phyloP scores from a whole-genome alignment of 2,329 filamentous ascomycete genomes.

The Fusarium subtropicale region DNA sequence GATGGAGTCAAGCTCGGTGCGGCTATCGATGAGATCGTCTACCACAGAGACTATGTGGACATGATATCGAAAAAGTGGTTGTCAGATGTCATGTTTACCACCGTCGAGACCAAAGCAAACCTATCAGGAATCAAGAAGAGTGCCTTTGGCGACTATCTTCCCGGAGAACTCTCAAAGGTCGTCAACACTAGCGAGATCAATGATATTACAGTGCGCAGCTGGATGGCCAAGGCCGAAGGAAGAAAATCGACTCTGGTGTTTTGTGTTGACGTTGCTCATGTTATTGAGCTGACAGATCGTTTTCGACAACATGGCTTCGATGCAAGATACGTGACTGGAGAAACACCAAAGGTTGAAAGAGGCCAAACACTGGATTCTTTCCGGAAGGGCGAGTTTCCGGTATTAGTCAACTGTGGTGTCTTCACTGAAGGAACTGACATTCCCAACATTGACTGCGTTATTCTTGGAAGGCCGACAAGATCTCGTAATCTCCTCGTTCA shows the following conservation, averaged over 20 bases:
- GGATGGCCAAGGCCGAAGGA: constrained; percentile 79
- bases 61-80: constrained; percentile 91
- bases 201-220: constrained; percentile 84
- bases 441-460: constrained; percentile 93
- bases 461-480: constrained; percentile 87
- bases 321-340: constrained; percentile 86
- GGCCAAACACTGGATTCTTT: constrained; percentile 80
- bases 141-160: constrained; percentile 78
- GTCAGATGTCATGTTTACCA: constrained; percentile 92
- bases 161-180: constrained; percentile 78
- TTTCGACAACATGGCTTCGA: constrained; percentile 85
- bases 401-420: constrained; percentile 93
- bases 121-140: constrained; percentile 75
- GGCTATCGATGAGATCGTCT: constrained; percentile 95
- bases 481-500: constrained; percentile 95
- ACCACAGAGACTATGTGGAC: constrained; percentile 80
- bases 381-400: constrained; percentile 79
- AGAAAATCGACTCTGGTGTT: constrained; percentile 92
- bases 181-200: constrained; percentile 88
- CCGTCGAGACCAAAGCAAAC: constrained; percentile 85
- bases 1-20: constrained; percentile 85
- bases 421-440: constrained; percentile 99
- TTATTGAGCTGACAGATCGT: constrained; percentile 76
- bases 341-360: constrained; percentile 77
- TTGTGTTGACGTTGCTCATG: constrained; percentile 90